A percentile compares a stretch with the other conserved stretches of the same genome.
Conservation (phyloP, 2,329 filamentous ascomycete genomes). For the Colletotrichum destructivum region DNA sequence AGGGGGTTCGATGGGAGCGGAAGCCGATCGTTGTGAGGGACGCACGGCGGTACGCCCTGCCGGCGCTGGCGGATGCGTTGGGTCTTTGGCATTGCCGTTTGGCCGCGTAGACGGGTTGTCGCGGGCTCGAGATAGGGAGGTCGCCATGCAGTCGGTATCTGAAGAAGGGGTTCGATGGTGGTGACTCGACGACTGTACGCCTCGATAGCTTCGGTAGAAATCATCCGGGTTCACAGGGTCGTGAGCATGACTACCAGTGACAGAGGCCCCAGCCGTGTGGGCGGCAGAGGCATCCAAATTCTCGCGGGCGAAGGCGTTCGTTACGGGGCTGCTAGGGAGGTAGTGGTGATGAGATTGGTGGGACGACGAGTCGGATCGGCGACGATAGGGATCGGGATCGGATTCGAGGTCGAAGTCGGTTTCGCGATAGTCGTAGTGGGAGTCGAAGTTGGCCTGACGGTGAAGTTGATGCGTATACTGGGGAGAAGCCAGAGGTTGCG, state of each 20-base stretch:
- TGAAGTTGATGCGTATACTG: slow-evolving; percentile 47
- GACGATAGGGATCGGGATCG: slow-evolving; percentile 47
- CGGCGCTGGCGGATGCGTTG: slow-evolving; percentile 62
- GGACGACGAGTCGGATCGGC: slow-evolving; percentile 43
- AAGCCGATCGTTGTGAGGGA: slow-evolving; percentile 66
- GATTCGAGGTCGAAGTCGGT: slow-evolving; percentile 48
- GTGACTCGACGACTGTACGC: slow-evolving; percentile 54
- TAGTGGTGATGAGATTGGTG: slow-evolving; percentile 44
- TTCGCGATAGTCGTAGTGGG: slow-evolving; percentile 48
- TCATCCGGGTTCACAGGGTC: slow-evolving; percentile 67
- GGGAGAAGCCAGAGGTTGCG: slow-evolving; percentile 42
- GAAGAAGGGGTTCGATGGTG: slow-evolving; percentile 43
- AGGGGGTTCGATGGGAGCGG: slow-evolving; percentile 68
- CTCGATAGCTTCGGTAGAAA: slow-evolving; percentile 68
- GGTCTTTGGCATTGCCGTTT: slow-evolving; percentile 65
- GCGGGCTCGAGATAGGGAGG: slow-evolving; percentile 54
- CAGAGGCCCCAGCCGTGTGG: slow-evolving; percentile 46
- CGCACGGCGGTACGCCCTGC: slow-evolving; percentile 59
- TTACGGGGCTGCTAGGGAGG: slow-evolving; percentile 44
- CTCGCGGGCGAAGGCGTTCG: slow-evolving; percentile 41
- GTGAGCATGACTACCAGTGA: slow-evolving; percentile 54
- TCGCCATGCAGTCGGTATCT: slow-evolving; percentile 55
- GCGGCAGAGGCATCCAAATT: slow-evolving; percentile 41
- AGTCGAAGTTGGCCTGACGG: slow-evolving; percentile 45
- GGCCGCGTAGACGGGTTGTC: slow-evolving; percentile 62